Conservation (phyloP, 768 basidiomycete species). For the Leccinum obscurum region DNA sequence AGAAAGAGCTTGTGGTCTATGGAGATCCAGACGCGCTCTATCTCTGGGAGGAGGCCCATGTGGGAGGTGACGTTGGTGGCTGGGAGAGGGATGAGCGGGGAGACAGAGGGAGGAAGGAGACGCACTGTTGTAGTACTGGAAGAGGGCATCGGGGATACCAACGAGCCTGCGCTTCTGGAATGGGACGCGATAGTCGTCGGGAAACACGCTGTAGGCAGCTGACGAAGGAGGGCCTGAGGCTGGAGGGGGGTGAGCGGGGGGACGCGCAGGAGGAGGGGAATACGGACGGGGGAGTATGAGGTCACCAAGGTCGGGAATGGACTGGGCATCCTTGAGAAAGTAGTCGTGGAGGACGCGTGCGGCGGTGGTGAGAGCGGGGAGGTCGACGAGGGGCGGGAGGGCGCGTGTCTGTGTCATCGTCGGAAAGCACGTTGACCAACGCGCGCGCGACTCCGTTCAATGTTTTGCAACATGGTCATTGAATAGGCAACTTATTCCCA, state of each 20-base stretch:
- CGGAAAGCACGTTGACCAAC: not conserved
- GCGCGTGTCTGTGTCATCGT: constrained; percentile 24
- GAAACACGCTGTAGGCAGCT: constrained; percentile 75
- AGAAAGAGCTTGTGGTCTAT: constrained; percentile 92
- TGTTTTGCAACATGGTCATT: constrained; percentile 1
- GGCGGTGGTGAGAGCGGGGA: constrained; percentile 63
- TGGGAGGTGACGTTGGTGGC: constrained; percentile 70
- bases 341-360: constrained; percentile 67
- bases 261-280: not conserved
- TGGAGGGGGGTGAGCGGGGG: constrained; percentile 28
- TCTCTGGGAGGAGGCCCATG: constrained; percentile 90
- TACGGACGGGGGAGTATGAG: constrained; percentile 61
- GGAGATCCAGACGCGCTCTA: constrained; percentile 94
- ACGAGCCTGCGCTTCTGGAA: constrained; percentile 78
- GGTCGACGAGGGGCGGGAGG: constrained; percentile 45
- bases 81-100: constrained; percentile 32
- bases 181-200: constrained; percentile 75
- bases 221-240: constrained; percentile 67
- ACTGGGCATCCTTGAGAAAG: constrained; percentile 69
- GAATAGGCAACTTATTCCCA: constrained; percentile 1
- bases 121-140: constrained; percentile 76
- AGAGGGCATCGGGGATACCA: constrained; percentile 75
- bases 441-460: not conserved
- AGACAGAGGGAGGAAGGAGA: constrained; percentile 8
- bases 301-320: constrained; percentile 75